Evolutionary conservation across 2,329 filamentous ascomycete species (phyloP).

Genomic region (Cucurbitaria berberidis): DNA sequence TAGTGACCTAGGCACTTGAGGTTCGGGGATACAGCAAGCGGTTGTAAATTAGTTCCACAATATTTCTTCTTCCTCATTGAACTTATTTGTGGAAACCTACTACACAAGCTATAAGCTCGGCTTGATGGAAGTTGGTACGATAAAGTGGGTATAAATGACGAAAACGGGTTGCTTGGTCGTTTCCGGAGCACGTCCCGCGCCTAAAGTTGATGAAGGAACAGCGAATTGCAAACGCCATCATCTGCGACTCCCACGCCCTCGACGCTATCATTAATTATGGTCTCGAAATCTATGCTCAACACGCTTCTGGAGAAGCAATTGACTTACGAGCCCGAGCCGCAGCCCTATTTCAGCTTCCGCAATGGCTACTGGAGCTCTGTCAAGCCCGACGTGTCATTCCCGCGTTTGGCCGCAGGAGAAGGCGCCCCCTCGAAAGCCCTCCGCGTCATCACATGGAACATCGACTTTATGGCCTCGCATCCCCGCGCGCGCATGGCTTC

Average conservation of each 20-base stretch:
- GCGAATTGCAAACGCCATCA: not conserved
- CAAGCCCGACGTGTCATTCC: not conserved
- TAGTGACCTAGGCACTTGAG: too few relatives aligned
- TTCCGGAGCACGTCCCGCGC: not conserved
- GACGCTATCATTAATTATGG: not conserved
- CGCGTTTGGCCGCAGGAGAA: not conserved
- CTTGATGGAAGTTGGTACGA: too few relatives aligned
- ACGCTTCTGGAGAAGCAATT: not conserved
- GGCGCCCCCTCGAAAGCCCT: not conserved
- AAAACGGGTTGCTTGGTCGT: not conserved
- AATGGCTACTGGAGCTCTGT: constrained; percentile 4
- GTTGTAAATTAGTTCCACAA: too few relatives aligned
- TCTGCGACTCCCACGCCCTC: not conserved
- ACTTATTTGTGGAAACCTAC: too few relatives aligned
- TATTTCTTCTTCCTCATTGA: too few relatives aligned
- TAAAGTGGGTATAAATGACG: not conserved
- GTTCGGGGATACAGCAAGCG: too few relatives aligned
- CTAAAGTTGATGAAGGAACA: not conserved
- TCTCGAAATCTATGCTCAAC: not conserved
- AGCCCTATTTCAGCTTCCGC: constrained; percentile 15
- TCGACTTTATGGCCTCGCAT: constrained; percentile 53
- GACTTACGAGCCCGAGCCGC: not conserved
- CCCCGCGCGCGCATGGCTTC: constrained; percentile 49
- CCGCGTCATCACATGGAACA: constrained; percentile 52
- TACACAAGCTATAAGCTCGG: too few relatives aligned